Evolutionary conservation across 495 filamentous ascomycete genomes (phyloP), one percentile per base, ranked within the genome.

Genomic region (Cercophora scortea): DNA sequence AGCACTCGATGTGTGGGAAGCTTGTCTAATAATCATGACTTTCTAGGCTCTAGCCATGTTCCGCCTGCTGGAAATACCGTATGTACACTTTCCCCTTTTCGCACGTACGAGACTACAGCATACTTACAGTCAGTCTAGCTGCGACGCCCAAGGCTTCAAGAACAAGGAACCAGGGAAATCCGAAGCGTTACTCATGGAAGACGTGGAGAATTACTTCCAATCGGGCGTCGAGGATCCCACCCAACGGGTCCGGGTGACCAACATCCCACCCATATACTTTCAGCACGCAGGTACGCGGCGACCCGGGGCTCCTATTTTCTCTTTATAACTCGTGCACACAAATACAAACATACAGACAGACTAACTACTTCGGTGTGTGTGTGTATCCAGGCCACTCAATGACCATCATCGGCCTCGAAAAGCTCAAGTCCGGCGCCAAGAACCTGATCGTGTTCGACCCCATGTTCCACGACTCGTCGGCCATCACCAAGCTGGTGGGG

Each of bases 361-460:
- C 46, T 39, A 18, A 35, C 4, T 18, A 6, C 32, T 32, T 3
- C 0, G 25, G 10, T 42, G n/a, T n/a, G n/a, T n/a, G n/a, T n/a
- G n/a, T n/a, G 16, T 12, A 10, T 16, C 2, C 53, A 82, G 91
- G 91, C 6, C 93, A 98, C 61, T 96, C 90, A 5, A 76, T 96
- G 71, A 96, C 91, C 1, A 90, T 97, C 41, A 75, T 98, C 49
- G 93, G 93, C 1, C 77, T 95, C 38, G 91, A 96, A 61, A 75
- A 77, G 25, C 77, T 76, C 8, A 72, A 65, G 34, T 77, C 85
- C 53, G 90, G 89, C 33, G 67, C 69, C 33, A 76, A 78, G 46
- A 86, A 88, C 56, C 68, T 98, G 8, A 69, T 98, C 4, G 86
- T 96, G 16, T 95, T 95, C 59, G 93, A 97, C 66, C 90, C 93